These are phyloP conservation scores for Lanmaoa pseudosensibilis DNA, from an alignment of 768 basidiomycete genomes.

Conservation along the genomic window DNA sequence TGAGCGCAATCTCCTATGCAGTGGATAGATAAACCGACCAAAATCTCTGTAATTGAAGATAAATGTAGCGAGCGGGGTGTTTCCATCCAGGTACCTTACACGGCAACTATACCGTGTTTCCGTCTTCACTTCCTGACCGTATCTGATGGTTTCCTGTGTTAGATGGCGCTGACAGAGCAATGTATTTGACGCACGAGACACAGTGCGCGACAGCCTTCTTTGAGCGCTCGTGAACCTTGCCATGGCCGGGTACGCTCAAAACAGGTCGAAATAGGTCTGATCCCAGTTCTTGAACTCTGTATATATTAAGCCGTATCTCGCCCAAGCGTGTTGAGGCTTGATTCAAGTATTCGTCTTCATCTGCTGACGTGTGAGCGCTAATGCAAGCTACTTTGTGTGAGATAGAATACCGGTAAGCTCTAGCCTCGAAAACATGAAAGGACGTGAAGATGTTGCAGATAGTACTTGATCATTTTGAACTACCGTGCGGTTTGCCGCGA, in stretches of 20 bases:
- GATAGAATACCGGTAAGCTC: slow-evolving; percentile 28
- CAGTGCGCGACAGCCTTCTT: slow-evolving; percentile 34
- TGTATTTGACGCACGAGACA: slow-evolving; percentile 22
- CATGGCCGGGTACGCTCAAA: not conserved
- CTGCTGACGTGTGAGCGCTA: slow-evolving; percentile 17
- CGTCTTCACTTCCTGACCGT: slow-evolving; percentile 19
- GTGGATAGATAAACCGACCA: slow-evolving; percentile 15
- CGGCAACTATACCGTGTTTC: not conserved
- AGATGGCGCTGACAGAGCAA: not conserved
- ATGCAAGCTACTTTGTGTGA: not conserved
- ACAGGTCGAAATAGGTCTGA: rapidly evolving
- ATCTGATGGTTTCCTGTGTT: slow-evolving; percentile 16
- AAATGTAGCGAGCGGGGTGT: slow-evolving; percentile 25
- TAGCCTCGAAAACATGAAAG: slow-evolving; percentile 30
- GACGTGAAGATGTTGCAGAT: slow-evolving; percentile 18
- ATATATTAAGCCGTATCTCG: slow-evolving; percentile 19
- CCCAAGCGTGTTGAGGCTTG: slow-evolving; percentile 20
- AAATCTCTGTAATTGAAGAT: slow-evolving; percentile 32
- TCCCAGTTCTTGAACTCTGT: not conserved
- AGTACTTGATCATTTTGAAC: not conserved
- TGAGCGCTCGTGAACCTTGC: slow-evolving; percentile 31
- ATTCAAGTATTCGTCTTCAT: slow-evolving; percentile 27
- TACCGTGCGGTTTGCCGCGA: not conserved
- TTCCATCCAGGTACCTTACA: slow-evolving; percentile 12
- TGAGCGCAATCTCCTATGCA: not conserved